Evolutionary conservation across 2,329 filamentous ascomycete genomes (phyloP).

Genomic region (Atkinsonella texensis): DNA sequence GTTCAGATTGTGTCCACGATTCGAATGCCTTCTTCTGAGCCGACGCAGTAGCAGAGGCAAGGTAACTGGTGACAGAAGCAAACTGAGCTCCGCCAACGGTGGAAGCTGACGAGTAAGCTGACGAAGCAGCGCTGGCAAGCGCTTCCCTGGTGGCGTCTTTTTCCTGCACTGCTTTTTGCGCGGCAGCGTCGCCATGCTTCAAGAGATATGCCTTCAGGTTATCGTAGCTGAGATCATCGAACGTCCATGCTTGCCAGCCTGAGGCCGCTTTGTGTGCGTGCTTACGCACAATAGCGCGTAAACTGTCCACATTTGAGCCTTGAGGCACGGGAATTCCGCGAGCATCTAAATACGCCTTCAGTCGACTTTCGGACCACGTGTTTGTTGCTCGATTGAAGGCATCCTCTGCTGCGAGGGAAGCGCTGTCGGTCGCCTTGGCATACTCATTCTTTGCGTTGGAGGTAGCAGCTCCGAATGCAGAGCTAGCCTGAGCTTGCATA

Average conservation of each 20-base stretch:
- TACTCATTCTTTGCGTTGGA: slow-evolving; percentile 65
- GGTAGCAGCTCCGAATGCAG: slow-evolving; percentile 59
- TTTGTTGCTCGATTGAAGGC: slow-evolving; percentile 51
- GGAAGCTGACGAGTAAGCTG: slow-evolving; percentile 47
- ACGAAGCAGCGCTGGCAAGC: slow-evolving; percentile 52
- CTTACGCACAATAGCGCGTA: slow-evolving; percentile 62
- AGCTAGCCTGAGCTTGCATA: slow-evolving; percentile 41
- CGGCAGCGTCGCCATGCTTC: slow-evolving; percentile 39
- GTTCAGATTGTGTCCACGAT: slow-evolving; percentile 59
- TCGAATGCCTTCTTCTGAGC: slow-evolving; percentile 59
- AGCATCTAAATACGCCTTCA: slow-evolving; percentile 68
- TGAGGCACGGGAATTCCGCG: slow-evolving; percentile 68
- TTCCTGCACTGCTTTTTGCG: slow-evolving; percentile 49
- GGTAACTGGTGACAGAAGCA: slow-evolving; percentile 60
- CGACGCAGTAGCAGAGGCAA: slow-evolving; percentile 51
- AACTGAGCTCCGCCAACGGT: slow-evolving; percentile 43
- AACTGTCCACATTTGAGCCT: slow-evolving; percentile 56
- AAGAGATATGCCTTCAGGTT: slow-evolving; percentile 51
- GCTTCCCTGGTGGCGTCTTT: slow-evolving; percentile 60
- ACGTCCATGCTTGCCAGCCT: slow-evolving; percentile 63
- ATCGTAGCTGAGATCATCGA: slow-evolving; percentile 63
- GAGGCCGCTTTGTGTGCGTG: slow-evolving; percentile 57
- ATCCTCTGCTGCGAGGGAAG: slow-evolving; percentile 47
- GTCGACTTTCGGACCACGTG: slow-evolving; percentile 61
- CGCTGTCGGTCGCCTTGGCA: slow-evolving; percentile 62